Base-by-base conservation (phyloP, 1,284 basidiomycete species). In the Boletus semigastroideus region DNA sequence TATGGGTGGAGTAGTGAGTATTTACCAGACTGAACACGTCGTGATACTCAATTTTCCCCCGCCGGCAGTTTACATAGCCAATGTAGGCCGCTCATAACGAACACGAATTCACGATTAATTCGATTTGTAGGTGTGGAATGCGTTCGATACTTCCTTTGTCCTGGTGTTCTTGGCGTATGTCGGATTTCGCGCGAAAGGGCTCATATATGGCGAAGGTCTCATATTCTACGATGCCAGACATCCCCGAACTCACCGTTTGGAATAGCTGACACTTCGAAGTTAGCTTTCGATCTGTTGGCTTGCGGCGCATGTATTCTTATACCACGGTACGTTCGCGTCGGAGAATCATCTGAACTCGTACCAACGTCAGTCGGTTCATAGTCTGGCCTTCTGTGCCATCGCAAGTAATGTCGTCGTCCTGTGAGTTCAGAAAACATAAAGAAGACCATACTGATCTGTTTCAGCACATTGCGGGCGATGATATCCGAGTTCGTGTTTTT, bases 281-380 rank as follows among this genome's bases (percentile, higher is more conserved):
- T 89, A 54, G 86, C 87, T 6, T 94, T 94, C 63, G 91, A 94
- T 60, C 78, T 93, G 39, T 77, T 95, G 31, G 80, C 92, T 5
- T 92, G 88, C 61, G 90, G 87, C 9, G 92, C 90, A 10, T 94
- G 92, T 63, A 86, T 95, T 44, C 78, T 95, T 22, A 90, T 94
- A 65, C 92, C 93, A 11, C 79, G 92, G 84, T 81, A 56, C 37
- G 56, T 54, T 40, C 19, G 14, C 42, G 31, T 48, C 22, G 5
- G 27, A 25, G 36, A 40, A 43, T 14, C n/a, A 38, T 25, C 25
- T 36, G 25, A 49, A 20, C 4, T 42, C 20, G 42, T 38, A 10
- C 34, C 49, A 52, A 60, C 42, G 49, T 47, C 3, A 28, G 27
- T 5, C 6, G 7, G 42, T 16, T 38, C 28, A 37, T 41, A 86